Percentiles rank a stretch among this genome's conserved stretches.
These are phyloP conservation scores for Melaleuca quinquenervia DNA, from an alignment of 345 rosid species.

Conservation along the genomic window DNA sequence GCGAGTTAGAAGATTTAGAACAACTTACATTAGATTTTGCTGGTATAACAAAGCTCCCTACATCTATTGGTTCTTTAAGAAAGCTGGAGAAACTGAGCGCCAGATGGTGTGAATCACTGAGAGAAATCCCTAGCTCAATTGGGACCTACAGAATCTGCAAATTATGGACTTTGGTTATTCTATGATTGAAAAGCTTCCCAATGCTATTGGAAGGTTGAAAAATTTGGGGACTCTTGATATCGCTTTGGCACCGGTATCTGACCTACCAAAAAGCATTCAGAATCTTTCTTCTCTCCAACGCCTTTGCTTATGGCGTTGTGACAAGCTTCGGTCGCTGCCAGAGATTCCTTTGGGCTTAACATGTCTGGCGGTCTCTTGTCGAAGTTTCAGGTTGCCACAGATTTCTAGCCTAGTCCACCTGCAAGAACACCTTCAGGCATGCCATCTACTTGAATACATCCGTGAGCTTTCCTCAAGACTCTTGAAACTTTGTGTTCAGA, in stretches of 20 bases:
- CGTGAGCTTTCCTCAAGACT: fast-evolving
- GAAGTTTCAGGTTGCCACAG: not conserved
- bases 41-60: too few species aligned
- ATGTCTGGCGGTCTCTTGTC: not conserved
- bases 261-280: too few species aligned
- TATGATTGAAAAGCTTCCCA: fast-evolving
- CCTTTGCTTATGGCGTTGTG: not conserved
- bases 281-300: not conserved
- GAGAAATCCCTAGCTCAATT: not conserved
- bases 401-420: not conserved
- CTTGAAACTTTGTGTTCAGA: too few species aligned
- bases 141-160: not conserved
- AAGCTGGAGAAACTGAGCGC: too few species aligned
- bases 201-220: not conserved
- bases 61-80: too few species aligned
- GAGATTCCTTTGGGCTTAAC: not conserved
- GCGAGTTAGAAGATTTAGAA: too few species aligned
- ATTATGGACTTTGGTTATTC: not conserved
- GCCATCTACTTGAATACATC: not conserved
- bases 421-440: not conserved
- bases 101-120: fast-evolving
- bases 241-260: not conserved
- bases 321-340: too few species aligned
- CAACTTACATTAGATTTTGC: too few species aligned
- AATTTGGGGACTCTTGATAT: not conserved